Base-by-base conservation (phyloP, 2,329 filamentous ascomycete genomes). In the Trichoderma simmonsii region DNA sequence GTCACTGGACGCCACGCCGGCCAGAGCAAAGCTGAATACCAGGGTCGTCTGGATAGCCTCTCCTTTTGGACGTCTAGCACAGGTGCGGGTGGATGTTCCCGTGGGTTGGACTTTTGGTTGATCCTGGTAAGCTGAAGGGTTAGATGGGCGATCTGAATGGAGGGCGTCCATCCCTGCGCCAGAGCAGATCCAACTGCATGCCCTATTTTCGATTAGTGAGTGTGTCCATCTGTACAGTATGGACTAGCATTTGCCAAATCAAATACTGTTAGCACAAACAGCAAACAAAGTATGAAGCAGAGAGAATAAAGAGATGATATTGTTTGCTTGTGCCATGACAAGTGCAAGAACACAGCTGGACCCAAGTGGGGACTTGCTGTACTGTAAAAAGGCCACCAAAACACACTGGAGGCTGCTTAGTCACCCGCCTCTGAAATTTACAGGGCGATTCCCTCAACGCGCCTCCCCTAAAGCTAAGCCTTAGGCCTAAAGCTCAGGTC, bases 21-120 rank as follows among this genome's bases (percentile, higher is more conserved):
- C 48, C 30, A 43, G 70, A 43, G 56, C 64, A 30, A 26, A 72
- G 71, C 71, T 72, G 71, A 72, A 72, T 15, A 54, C 64, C 56
- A 51, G 69, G 69, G 69, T 56, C 60, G 14, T 30, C 36, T 28
- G 61, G 39, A 43, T 30, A n/a, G 28, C n/a, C n/a, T 51, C n/a
- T 59, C 28, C 15, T n/a, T 32, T 59, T 30, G 15, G 15, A n/a
- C 56, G 56, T 59, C 56, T 63, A 63, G 60, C 34, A 63, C 34
- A 15, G 30, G 30, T 14, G 39, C 48, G 14, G 21, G 61, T 30
- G 24, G 61, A 18, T 51, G 43, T 48, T 21, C 43, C 43, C 18
- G n/a, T 21, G 18, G 43, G n/a, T 51, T 51, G 43, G 43, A 51
- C 43, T 51, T 12, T 2, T 8, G 36, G 43, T 3, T 51, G 43